Evolutionary conservation across 176 grass and related monocot species (phyloP), one percentile per base, ranked within the genome.

Genomic region (Carex kokanica): DNA sequence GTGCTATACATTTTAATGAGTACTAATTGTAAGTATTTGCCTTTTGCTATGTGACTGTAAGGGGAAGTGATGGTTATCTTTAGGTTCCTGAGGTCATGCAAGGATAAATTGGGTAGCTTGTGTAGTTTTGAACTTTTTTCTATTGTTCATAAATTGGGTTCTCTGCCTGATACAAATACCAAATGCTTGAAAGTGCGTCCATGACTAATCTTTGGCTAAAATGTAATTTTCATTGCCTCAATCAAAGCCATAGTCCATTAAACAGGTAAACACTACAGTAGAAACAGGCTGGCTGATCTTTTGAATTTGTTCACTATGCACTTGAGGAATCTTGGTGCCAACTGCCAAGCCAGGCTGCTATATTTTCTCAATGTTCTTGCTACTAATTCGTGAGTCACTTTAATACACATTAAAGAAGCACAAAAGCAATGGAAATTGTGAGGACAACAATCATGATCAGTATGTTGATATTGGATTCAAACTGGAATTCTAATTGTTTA

Each of bases 1-100:
- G 88, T 61, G 97, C 86, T 73, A 99, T 96, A 85, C 97, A 99
- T 80, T 96, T 95, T 85, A 95, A 99, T 85, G 97, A 96, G 81
- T 95, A 88, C 83, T 99, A 83, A 84, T 82, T 53, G 57, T 11
- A 82, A 43, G 40, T 82, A 82, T 45, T 82, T 68, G 16, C 60
- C 21, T 27, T 82, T 15, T 8, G 16, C 67, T 65, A 67, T 27
- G 7, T 79, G 51, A 55, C 45, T 80, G 24, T 80, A 59, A 80
- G 31, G 29, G 41, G 49, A 20, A 60, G 23, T 20, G 17, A 58
- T 78, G 3, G 20, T 49, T 73, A 18, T 58, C 6, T 20, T 20
- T 41, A 45, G 38, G 67, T 71, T 16, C 36, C 45, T 36, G 67
- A 43, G 38, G 17, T 71, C 2, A 10, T 60, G 77, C 40, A 36